Evolutionary conservation across 2,329 filamentous ascomycete species (phyloP), one percentile per base, ranked within the genome.

Genomic region (Colletotrichum noveboracense): DNA sequence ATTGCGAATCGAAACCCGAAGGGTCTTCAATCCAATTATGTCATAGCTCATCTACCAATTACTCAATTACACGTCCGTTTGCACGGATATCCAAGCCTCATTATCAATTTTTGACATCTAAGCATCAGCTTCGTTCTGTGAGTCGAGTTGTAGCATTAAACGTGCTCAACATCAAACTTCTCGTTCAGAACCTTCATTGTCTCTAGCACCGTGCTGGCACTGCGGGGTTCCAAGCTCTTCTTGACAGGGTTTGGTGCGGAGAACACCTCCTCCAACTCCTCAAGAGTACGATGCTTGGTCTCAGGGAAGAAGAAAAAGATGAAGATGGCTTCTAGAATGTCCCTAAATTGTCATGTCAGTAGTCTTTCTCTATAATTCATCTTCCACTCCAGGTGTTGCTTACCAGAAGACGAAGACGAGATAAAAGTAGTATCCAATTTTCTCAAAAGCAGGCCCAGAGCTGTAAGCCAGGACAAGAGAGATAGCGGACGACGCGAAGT

Each of bases 201-300:
- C 18, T 76, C 69, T 77, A 88, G 79, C 4, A 88, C 86, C 6
- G 87, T 88, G 71, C 83, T 81, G 1, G 85, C 85, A 74, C 80
- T 84, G 67, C 87, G 79, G 80, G 85, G 86, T 79, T 86, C 82
- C 56, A 87, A 76, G 75, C 83, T 76, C 74, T 86, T 87, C 80
- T 85, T 86, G 18, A 88, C 87, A 0, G 87, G 87, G 78, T 88
- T 85, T 3, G 80, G 82, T 0, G 86, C 85, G n/a, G 84, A 82
- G 78, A 89, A 89, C 32, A 91, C 89, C 71, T 87, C 87, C 9
- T 88, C 87, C 71, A 91, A 76, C 79, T 91, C 89, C 81, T 91
- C 90, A 36, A 91, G 83, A 26, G 89, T 87, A 7, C 86, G 82
- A n/a, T 85, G 85, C 79, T 87, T 88, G 3, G 87, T 88, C 79